Evolutionary conservation across 73 alveolate species (phyloP), one percentile per base, ranked within the genome.

Genomic region (Paraurostyla sp.): DNA sequence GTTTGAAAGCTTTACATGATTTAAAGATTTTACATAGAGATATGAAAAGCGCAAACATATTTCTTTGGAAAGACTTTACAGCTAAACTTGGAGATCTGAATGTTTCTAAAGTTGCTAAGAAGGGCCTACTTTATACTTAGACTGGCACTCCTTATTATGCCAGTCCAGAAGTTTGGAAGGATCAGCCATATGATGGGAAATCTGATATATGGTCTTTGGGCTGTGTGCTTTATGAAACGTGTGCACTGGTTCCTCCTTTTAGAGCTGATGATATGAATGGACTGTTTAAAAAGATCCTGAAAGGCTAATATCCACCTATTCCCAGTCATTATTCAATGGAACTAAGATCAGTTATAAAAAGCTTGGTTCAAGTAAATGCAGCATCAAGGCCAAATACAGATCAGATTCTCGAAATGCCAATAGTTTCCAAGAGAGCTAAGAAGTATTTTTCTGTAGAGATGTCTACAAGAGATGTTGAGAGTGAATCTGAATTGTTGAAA

Each of bases 11-110:
- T n/a, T 84, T 96, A 48, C 99, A 96, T 82, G 97, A 95, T 35
- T 83, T 94, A 62, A 95, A 93, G 83, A 94, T 96, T 36, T 91
- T 94, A 57, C 99, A 96, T 87, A 87, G 99, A 82, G 99, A 96
- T 83, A 83, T 96, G 63, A 96, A 96, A 87, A 91, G 98, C 59
- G 99, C 99, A 46, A 96, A 96, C 90, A 92, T 96, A 33, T 94
- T 96, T 93, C 92, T 96, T 57, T 92, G 95, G 32, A 49, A 76
- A 29, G 97, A 93, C 42, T 88, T 76, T 40, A 93, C 91, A 51
- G 87, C 87, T 30, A 93, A 93, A 92, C 68, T 93, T 60, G 97
- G 97, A 16, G 97, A 93, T 56, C 71, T 93, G 52, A 93, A 93
- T 78, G 97, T 93, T 4, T 89, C 97, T 15, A 93, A 93, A 92